phyloP scores from a whole-genome alignment of 2,329 filamentous ascomycete species.

The Colletotrichum spaethianum region DNA sequence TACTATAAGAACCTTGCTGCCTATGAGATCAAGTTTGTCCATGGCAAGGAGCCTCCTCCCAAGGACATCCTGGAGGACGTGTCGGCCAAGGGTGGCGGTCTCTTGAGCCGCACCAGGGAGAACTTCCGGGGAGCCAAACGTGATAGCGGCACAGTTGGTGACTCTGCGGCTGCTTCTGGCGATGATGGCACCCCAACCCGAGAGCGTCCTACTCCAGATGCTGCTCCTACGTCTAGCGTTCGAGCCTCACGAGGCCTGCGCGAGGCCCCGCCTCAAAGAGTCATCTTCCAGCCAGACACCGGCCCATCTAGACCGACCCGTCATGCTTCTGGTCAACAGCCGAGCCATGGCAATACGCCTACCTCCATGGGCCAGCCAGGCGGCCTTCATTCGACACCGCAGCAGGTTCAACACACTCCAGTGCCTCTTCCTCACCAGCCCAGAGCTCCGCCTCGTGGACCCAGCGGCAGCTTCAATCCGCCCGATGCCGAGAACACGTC shows the following conservation, averaged over 20 bases:
- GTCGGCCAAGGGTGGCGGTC: constrained; percentile 85
- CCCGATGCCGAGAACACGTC: constrained; percentile 70
- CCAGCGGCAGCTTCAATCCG: constrained; percentile 65
- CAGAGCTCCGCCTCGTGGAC: constrained; percentile 54
- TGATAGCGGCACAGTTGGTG: constrained; percentile 47
- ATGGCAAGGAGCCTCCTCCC: constrained; percentile 85
- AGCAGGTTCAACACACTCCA: constrained; percentile 48
- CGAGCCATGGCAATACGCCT: constrained; percentile 46
- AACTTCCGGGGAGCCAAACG: constrained; percentile 74
- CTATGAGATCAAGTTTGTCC: constrained; percentile 85
- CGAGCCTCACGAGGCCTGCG: constrained; percentile 77
- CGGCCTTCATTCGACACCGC: constrained; percentile 45
- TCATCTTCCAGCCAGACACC: constrained; percentile 88
- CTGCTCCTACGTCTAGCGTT: constrained; percentile 63
- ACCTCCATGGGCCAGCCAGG: constrained; percentile 41
- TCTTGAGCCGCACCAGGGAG: constrained; percentile 84
- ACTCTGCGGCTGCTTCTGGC: constrained; percentile 39
- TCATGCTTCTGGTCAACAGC: constrained; percentile 58
- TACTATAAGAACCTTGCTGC: constrained; percentile 93
- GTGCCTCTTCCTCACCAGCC: constrained; percentile 46
- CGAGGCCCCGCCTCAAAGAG: constrained; percentile 86
- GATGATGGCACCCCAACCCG: constrained; percentile 66
- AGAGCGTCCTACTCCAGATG: constrained; percentile 65
- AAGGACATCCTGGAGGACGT: constrained; percentile 91
- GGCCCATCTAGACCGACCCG: constrained; percentile 75